A percentile compares a stretch with the other conserved stretches of the same genome.
Evolutionary conservation across 2,329 filamentous ascomycete species (phyloP).

Genomic region (Zopfia rhizophila): DNA sequence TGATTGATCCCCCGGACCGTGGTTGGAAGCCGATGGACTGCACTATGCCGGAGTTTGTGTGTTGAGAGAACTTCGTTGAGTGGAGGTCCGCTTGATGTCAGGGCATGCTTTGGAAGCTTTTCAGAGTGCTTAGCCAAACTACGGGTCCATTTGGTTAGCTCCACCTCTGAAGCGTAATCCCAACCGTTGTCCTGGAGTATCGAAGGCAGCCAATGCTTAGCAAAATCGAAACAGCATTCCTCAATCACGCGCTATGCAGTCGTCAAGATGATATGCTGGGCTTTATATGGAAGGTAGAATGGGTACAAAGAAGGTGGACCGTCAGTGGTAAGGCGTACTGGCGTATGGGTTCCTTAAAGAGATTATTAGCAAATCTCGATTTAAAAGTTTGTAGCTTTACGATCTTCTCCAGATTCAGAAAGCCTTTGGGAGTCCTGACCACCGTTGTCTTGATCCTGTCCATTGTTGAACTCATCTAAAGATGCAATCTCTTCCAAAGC

Average conservation of each 20-base stretch:
- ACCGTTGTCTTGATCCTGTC: too few relatives aligned
- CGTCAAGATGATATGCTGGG: slow-evolving; percentile 52
- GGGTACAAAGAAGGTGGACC: slow-evolving; percentile 41
- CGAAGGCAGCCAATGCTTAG: slow-evolving; percentile 43
- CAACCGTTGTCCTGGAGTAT: slow-evolving; percentile 37
- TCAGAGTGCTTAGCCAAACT: slow-evolving; percentile 31
- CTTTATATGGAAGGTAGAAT: slow-evolving; percentile 45
- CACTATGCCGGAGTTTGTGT: slow-evolving; percentile 14
- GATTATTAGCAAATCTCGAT: too few relatives aligned
- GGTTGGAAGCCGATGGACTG: slow-evolving; percentile 14
- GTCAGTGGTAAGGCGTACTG: neutral
- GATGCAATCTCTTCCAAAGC: slow-evolving; percentile 35
- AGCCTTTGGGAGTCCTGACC: too few relatives aligned
- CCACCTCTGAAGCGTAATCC: slow-evolving; percentile 49
- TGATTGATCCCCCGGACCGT: too few relatives aligned
- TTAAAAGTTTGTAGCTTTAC: too few relatives aligned
- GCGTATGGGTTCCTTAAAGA: too few relatives aligned
- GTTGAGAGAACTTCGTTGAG: slow-evolving; percentile 11
- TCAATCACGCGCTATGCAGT: slow-evolving; percentile 50
- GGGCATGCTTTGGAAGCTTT: slow-evolving; percentile 34
- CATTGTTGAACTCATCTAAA: too few relatives aligned
- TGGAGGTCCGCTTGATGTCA: slow-evolving; percentile 10
- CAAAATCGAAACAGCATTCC: slow-evolving; percentile 54
- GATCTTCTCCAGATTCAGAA: too few relatives aligned
- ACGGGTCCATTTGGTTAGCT: slow-evolving; percentile 50